phyloP scores from a whole-genome alignment of 1,284 basidiomycete species.

The Neolentinus lepideus region DNA sequence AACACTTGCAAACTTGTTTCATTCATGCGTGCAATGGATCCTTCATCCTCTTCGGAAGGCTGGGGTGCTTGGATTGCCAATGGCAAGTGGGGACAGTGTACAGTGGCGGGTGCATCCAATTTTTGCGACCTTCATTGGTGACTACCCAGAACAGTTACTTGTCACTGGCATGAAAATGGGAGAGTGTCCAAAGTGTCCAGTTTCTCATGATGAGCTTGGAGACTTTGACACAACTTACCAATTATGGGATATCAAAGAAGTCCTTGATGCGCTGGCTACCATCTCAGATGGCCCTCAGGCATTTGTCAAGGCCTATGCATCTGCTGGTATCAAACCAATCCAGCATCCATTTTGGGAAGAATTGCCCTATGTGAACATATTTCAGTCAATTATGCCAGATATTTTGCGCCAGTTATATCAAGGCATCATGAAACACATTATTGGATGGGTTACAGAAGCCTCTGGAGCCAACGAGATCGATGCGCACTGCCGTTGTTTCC shows the following conservation, averaged over 20 bases:
- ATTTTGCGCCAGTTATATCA: constrained; percentile 34
- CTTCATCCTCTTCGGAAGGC: constrained; percentile 20
- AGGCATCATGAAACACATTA: constrained; percentile 24
- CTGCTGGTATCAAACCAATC: constrained; percentile 10
- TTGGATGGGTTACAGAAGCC: constrained; percentile 15
- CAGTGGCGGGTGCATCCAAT: constrained; percentile 20
- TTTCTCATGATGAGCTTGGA: constrained; percentile 6
- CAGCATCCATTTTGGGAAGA: constrained; percentile 29
- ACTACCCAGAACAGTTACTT: constrained; percentile 16
- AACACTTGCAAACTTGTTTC: constrained; percentile 28
- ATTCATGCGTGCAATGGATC: constrained; percentile 23
- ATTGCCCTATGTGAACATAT: constrained; percentile 29
- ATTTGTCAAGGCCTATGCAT: constrained; percentile 6
- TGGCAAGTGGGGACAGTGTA: constrained; percentile 20
- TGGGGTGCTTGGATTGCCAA: constrained; percentile 18
- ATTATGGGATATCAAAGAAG: constrained; percentile 2
- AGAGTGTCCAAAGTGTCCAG: constrained; percentile 12
- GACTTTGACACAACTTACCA: background rate
- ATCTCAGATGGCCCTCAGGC: constrained; percentile 5
- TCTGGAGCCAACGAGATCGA: constrained; percentile 14
- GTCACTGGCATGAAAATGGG: constrained; percentile 10
- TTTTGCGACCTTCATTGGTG: constrained; percentile 18
- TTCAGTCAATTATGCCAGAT: constrained; percentile 29
- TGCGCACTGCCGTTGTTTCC: constrained; percentile 11
- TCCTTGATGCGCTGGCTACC: constrained; percentile 6